These are phyloP conservation scores for Amphicarpaea edgeworthii DNA, from an alignment of 306 rosid species.

Conservation along the genomic window DNA sequence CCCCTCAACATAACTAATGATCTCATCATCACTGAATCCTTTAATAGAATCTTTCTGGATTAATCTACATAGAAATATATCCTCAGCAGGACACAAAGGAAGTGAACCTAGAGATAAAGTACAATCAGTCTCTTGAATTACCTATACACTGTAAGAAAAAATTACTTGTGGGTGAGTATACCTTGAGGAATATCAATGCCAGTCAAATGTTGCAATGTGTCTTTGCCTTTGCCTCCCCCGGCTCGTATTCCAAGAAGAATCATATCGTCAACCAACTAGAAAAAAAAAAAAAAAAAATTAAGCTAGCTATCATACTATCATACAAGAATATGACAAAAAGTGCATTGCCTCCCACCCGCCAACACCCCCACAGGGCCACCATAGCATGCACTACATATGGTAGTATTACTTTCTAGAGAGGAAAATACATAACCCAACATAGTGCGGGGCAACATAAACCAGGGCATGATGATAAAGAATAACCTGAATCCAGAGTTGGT, in stretches of 20 bases:
- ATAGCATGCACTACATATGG: conserved; percentile 18
- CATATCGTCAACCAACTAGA: conserved; percentile 86
- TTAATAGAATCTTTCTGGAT: conserved; percentile 73
- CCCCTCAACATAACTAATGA: conserved; percentile 63
- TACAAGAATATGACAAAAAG: conserved; percentile 27
- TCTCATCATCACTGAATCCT: conserved; percentile 53
- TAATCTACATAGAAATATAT: conserved; percentile 84
- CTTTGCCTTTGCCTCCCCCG: conserved; percentile 71
- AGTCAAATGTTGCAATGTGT: conserved; percentile 57
- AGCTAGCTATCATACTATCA: conserved; percentile 22
- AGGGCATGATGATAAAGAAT: conserved; percentile 38
- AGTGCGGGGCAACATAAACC: background rate
- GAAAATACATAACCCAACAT: conserved; percentile 36
- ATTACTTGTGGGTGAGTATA: conserved; percentile 31
- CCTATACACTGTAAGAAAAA: conserved; percentile 25
- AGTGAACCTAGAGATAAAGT: conserved; percentile 65
- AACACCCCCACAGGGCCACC: conserved; percentile 4
- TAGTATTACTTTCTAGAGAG: conserved; percentile 13
- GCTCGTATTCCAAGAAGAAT: conserved; percentile 77
- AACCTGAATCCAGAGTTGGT: conserved; percentile 90
- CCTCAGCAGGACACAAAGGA: conserved; percentile 77
- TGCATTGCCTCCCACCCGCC: conserved; percentile 18
- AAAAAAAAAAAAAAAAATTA: conserved; percentile 46
- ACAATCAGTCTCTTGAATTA: conserved; percentile 49
- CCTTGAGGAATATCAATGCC: conserved; percentile 60